Percentiles rank a stretch among this genome's conserved stretches.
These are phyloP conservation scores for Cryptosporidium sp. DNA, from an alignment of 169 alveolate species.

Conservation along the genomic window DNA sequence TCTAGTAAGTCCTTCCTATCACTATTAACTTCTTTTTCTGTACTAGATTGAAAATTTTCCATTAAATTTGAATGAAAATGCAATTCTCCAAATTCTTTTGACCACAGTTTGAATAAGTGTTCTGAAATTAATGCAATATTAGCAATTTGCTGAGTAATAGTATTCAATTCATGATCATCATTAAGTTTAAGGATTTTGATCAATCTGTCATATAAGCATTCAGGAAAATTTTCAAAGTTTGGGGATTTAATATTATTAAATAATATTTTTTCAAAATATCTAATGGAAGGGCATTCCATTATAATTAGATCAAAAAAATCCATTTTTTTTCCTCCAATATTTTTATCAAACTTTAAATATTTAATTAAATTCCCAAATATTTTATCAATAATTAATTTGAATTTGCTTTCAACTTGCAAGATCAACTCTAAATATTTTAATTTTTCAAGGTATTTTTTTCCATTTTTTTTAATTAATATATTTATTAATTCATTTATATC, in stretches of 20 bases:
- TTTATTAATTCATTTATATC: neutral
- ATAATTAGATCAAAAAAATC: neutral
- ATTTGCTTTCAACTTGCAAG: neutral
- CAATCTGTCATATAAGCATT: neutral
- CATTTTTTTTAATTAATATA: neutral
- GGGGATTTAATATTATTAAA: neutral
- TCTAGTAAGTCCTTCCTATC: neutral
- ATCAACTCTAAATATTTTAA: neutral
- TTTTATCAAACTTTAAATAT: neutral
- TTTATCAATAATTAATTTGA: neutral
- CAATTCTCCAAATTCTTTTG: neutral
- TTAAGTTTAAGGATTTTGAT: neutral
- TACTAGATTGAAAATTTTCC: neutral
- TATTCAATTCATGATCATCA: neutral
- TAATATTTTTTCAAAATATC: neutral
- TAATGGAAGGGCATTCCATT: slow-evolving; percentile 9
- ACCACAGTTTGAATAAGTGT: neutral
- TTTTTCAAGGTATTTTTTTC: neutral
- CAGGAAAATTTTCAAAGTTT: neutral
- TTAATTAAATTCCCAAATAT: neutral
- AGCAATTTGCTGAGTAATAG: neutral
- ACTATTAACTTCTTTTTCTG: neutral
- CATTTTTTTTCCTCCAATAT: neutral
- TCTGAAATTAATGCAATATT: slow-evolving; percentile 1
- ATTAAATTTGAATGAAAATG: neutral